A percentile compares a stretch with the other conserved stretches of the same genome.
These are phyloP conservation scores for Tolypocladium album DNA, from an alignment of 2,329 filamentous ascomycete species.

Conservation along the genomic window DNA sequence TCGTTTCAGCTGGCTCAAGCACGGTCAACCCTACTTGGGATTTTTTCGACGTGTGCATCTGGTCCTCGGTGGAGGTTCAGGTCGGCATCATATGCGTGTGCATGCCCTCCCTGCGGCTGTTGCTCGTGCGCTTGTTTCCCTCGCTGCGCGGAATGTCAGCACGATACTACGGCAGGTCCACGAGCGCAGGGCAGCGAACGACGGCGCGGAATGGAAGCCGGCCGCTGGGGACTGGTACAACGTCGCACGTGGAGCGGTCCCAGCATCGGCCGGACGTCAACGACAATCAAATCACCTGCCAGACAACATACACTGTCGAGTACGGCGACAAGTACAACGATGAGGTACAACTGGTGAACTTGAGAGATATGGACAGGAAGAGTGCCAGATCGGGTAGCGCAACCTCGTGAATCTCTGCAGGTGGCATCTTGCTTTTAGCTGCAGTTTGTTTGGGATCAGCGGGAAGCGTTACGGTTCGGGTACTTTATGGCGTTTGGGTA, in stretches of 20 bases:
- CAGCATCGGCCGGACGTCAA: slow-evolving; percentile 8
- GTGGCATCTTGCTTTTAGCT: background rate
- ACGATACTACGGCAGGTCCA: slow-evolving; percentile 17
- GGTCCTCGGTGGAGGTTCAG: slow-evolving; percentile 27
- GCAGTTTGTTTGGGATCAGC: background rate
- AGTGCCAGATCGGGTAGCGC: background rate
- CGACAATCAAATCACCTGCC: slow-evolving; percentile 17
- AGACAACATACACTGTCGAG: slow-evolving; percentile 24
- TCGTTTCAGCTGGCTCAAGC: slow-evolving; percentile 18
- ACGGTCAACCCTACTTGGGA: slow-evolving; percentile 24
- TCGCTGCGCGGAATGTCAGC: slow-evolving; percentile 17
- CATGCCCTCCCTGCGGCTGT: slow-evolving; percentile 22
- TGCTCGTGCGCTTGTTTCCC: slow-evolving; percentile 28
- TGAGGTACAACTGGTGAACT: slow-evolving; percentile 18
- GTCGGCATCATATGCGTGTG: slow-evolving; percentile 28
- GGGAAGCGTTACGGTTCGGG: background rate
- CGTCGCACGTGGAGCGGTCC: slow-evolving; percentile 12
- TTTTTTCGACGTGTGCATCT: slow-evolving; percentile 18
- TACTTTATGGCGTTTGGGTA: background rate
- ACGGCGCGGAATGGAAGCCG: slow-evolving; percentile 5
- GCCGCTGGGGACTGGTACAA: slow-evolving; percentile 9
- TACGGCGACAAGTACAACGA: slow-evolving; percentile 17
- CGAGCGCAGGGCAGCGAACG: slow-evolving; percentile 4
- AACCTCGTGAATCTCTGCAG: too few species aligned
- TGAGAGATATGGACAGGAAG: slow-evolving; percentile 12